A percentile compares a stretch with the other conserved stretches of the same genome.
phyloP scores from a whole-genome alignment of 345 rosid genomes.

The Erodium maritimum region DNA sequence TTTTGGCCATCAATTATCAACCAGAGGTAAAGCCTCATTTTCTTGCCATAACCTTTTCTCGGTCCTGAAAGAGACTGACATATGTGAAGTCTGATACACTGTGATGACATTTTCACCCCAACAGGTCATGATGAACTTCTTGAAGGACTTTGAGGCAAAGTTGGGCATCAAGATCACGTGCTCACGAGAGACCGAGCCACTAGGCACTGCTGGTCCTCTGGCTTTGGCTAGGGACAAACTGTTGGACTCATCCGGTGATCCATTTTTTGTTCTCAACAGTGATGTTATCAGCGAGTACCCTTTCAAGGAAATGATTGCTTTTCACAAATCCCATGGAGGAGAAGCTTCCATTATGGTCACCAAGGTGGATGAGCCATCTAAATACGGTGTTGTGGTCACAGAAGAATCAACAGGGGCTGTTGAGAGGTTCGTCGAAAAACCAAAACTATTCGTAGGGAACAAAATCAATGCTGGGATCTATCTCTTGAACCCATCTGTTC shows the following conservation, averaged over 20 bases:
- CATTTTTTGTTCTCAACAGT: constrained; percentile 96
- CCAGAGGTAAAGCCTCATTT: constrained; percentile 49
- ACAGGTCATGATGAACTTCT: constrained; percentile 86
- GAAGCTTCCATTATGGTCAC: constrained; percentile 99
- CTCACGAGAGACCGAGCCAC: constrained; percentile 98
- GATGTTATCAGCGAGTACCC: constrained; percentile 99
- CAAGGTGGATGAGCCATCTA: constrained; percentile 98
- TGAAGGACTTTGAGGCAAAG: constrained; percentile 82
- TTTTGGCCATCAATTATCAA: constrained; percentile 93
- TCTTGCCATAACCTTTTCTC: neutral
- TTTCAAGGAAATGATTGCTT: constrained; percentile 64
- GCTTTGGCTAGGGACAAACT: constrained; percentile 94
- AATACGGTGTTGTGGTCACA: constrained; percentile 94
- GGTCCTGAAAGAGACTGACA: neutral
- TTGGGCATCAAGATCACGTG: constrained; percentile 85
- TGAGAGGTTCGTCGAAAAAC: constrained; percentile 84
- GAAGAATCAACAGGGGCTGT: constrained; percentile 76
- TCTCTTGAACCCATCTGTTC: constrained; percentile 78
- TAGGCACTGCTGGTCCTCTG: constrained; percentile 98
- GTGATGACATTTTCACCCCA: constrained; percentile 1
- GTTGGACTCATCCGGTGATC: constrained; percentile 66
- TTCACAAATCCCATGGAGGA: constrained; percentile 87
- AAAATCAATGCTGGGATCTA: constrained; percentile 96
- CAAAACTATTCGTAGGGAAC: constrained; percentile 86
- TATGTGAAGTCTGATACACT: neutral